Conservation (phyloP, 2,329 filamentous ascomycete species). For the Elsinoe australis region DNA sequence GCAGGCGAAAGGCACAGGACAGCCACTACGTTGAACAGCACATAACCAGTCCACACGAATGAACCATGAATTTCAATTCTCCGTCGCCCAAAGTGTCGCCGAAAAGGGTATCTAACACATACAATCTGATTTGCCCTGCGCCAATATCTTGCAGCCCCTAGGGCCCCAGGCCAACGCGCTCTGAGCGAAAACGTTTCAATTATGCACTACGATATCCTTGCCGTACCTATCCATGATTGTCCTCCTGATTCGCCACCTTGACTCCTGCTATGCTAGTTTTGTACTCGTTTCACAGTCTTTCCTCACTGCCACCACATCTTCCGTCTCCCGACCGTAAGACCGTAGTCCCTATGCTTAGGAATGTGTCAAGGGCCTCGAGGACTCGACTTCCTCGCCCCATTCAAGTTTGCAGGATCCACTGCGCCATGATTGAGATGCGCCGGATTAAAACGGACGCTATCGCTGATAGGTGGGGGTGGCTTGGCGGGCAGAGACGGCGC, state of each 20-base stretch:
- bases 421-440: background rate
- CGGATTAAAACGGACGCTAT: slow-evolving; percentile 20
- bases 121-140: slow-evolving; percentile 8
- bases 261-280: background rate
- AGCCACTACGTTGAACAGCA: no score
- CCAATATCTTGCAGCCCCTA: no score
- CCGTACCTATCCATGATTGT: background rate
- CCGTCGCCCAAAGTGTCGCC: slow-evolving; percentile 9
- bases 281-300: no score
- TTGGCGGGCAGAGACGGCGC: slow-evolving; percentile 49
- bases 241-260: background rate
- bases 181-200: background rate
- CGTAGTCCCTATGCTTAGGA: no score
- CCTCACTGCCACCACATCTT: no score
- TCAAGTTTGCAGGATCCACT: background rate
- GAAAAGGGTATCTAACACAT: slow-evolving; percentile 14
- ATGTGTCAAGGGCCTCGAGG: no score
- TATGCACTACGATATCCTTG: background rate
- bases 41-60: background rate
- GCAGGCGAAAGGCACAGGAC: no score
- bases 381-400: slow-evolving; percentile 4
- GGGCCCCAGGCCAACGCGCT: no score
- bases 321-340: no score
- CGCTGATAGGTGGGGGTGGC: slow-evolving; percentile 41
- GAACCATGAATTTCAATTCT: background rate